Evolutionary conservation across 192 early-diverging fungal genomes (phyloP).

Genomic region (Lunasporangiospora selenospora): DNA sequence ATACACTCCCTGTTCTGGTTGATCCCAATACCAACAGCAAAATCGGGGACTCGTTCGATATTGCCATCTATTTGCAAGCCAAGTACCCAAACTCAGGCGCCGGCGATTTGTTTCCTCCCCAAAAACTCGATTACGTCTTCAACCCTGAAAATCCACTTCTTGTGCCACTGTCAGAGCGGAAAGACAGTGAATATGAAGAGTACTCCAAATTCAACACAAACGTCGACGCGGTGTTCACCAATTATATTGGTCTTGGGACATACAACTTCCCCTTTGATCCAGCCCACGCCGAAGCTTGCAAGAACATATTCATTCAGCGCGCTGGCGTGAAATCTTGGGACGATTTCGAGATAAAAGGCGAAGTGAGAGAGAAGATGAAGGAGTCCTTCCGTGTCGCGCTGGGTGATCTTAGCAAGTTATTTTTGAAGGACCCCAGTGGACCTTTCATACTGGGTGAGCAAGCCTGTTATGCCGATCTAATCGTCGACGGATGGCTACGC

Average conservation of each 20-base stretch:
- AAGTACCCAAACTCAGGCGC: conserved; percentile 30
- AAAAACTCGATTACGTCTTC: conserved; percentile 48
- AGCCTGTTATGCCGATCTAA: conserved; percentile 41
- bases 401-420: conserved; percentile 30
- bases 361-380: conserved; percentile 29
- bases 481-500: conserved; percentile 39
- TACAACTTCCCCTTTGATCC: conserved; percentile 34
- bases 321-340: conserved; percentile 26
- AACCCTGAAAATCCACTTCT: conserved; percentile 3
- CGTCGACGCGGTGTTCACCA: conserved; percentile 35
- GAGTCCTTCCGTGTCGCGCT: conserved; percentile 29
- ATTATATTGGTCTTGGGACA: conserved; percentile 20
- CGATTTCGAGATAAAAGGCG: conserved; percentile 26
- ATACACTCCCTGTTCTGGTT: conserved; percentile 35
- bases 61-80: conserved; percentile 40
- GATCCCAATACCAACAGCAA: conserved; percentile 21
- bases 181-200: conserved; percentile 12
- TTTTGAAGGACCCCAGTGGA: conserved; percentile 34
- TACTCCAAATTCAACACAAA: conserved; percentile 26
- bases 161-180: conserved; percentile 43
- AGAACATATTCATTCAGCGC: conserved; percentile 28
- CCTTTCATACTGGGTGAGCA: conserved; percentile 37
- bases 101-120: conserved; percentile 41
- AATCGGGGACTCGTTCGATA: conserved; percentile 45
- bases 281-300: conserved; percentile 13